Evolutionary conservation across 2,329 filamentous ascomycete genomes (phyloP).

Genomic region (Diaporthe citrichinensis): DNA sequence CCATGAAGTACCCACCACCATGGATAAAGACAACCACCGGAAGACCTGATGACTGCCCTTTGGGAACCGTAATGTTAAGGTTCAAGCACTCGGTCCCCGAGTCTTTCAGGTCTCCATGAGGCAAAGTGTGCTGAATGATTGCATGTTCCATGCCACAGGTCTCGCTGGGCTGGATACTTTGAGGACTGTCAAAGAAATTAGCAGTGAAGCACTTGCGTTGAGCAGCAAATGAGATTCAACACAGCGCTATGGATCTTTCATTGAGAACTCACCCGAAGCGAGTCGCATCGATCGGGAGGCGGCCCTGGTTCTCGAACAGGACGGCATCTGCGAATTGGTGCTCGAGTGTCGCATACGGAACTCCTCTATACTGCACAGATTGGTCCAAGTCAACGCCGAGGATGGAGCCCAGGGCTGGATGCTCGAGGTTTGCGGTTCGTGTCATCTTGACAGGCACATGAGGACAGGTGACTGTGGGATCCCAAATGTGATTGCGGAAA

Average conservation of each 20-base stretch:
- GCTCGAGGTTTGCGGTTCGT: background rate
- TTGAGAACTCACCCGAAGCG: background rate
- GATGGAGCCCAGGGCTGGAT: background rate
- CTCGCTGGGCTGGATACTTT: background rate
- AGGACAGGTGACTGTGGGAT: no score
- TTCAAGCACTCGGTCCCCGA: background rate
- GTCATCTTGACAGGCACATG: background rate
- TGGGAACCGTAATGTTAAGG: conserved; percentile 1
- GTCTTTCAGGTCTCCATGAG: background rate
- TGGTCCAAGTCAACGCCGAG: background rate
- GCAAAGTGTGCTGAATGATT: background rate
- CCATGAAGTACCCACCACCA: background rate
- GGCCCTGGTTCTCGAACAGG: background rate
- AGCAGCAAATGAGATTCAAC: background rate
- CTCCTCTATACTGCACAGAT: background rate
- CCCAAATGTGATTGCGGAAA: no score
- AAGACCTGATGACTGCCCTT: background rate
- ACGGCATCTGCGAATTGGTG: conserved; percentile 7
- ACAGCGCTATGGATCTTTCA: background rate
- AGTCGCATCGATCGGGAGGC: background rate
- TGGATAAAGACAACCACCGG: background rate
- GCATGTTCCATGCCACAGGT: conserved; percentile 11
- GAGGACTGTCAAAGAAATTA: background rate
- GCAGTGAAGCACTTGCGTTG: background rate
- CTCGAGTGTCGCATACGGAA: background rate